A percentile compares a stretch with the other conserved stretches of the same genome.
Evolutionary conservation across 352 stramenopile genomes (phyloP).

Genomic region (Globisporangium paroecandrum): DNA sequence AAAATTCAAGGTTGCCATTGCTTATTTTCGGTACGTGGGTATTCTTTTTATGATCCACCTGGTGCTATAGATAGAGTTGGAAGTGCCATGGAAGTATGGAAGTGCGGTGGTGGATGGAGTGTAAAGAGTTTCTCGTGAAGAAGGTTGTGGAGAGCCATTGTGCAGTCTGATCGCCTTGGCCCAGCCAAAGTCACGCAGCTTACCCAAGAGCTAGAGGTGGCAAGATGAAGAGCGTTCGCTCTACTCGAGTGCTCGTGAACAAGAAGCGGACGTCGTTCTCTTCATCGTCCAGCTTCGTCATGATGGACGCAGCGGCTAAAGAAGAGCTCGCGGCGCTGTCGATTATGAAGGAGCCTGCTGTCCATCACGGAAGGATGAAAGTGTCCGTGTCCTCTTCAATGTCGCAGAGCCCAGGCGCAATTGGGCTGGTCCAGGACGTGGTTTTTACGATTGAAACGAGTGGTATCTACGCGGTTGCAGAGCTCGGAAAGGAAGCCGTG

Average conservation of each 20-base stretch:
- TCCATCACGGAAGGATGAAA: constrained; percentile 50
- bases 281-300: constrained; percentile 18
- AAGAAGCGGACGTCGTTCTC: constrained; percentile 19
- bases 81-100: not conserved
- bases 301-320: constrained; percentile 5
- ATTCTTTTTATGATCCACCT: not conserved
- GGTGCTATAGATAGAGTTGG: constrained; percentile 9
- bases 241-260: constrained; percentile 5
- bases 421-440: constrained; percentile 29
- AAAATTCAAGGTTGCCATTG: not conserved
- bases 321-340: constrained; percentile 1
- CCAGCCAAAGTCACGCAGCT: not conserved
- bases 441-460: constrained; percentile 37
- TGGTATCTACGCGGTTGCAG: constrained; percentile 33
- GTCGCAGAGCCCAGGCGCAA: not conserved
- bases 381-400: not conserved
- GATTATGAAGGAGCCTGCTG: constrained; percentile 26
- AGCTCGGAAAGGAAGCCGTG: constrained; percentile 33
- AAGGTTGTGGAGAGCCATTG: not conserved
- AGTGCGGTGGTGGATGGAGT: not conserved
- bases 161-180: not conserved
- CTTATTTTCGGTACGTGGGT: constrained; percentile 4
- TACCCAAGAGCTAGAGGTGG: not conserved
- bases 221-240: constrained; percentile 17
- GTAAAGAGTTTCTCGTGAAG: not conserved